Evolutionary conservation across 179 eudicot species (phyloP), one percentile per base, ranked within the genome.

Genomic region (Pouteria campechiana): DNA sequence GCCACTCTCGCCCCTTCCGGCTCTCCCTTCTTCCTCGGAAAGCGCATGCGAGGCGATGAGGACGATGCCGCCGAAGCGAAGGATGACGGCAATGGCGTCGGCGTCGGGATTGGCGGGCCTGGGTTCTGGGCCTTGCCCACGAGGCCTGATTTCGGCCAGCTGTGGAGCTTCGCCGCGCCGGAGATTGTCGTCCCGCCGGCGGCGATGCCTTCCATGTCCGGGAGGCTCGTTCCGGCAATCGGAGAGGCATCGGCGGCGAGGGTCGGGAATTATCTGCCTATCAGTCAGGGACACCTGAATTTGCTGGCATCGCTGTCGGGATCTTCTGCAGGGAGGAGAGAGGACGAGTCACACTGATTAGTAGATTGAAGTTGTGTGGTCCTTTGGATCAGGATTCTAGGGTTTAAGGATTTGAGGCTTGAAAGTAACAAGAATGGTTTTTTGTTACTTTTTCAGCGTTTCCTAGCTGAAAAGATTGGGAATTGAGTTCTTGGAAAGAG

Each of bases 81-180:
- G 1, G 42, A 32, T 5, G 12, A 66, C 0, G 64, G 70, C 0
- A 61, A 65, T 0, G n/a, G n/a, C n/a, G n/a, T n/a, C n/a, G 78
- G 74, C 1, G 54, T 47, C 7, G 44, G 52, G 3, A 63, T 48
- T 0, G n/a, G n/a, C n/a, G n/a, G n/a, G n/a, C n/a, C n/a, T n/a
- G 85, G 87, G 0, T 88, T 84, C 61, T 88, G 97, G 97, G 96
- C 94, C 2, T 43, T 88, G 0, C 94, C 92, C 1, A 68, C 85
- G 3, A 40, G 94, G 28, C 69, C 90, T 4, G 88, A 83, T 15
- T 79, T 77, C 32, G 74, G 78, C 7, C 78, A 78, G 58, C 68
- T 78, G 3, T 83, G 96, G 97, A 88, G 97, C 64, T 88, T 83
- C 22, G 84, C 87, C 0, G n/a, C n/a, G n/a, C n/a, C n/a, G n/a